A percentile compares a stretch with the other conserved stretches of the same genome.
Evolutionary conservation across 768 basidiomycete species (phyloP).

Genomic region (Serendipita sp.): DNA sequence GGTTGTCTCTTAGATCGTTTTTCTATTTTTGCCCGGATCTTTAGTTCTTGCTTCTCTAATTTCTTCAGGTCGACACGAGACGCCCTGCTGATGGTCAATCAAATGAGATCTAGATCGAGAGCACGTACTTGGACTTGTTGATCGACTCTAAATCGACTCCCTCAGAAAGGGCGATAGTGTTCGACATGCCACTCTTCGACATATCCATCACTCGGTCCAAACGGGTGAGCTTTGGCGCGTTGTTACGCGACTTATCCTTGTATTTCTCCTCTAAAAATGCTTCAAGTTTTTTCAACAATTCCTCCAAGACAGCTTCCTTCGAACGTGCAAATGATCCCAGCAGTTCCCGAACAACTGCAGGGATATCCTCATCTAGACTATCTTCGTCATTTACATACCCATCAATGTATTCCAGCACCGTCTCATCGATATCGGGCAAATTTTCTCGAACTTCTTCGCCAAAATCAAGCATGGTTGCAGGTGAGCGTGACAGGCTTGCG

Average conservation of each 20-base stretch:
- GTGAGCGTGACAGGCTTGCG: background rate
- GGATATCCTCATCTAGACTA: constrained; percentile 4
- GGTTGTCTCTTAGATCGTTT: constrained; percentile 71
- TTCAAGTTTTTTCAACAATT: background rate
- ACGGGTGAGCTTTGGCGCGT: constrained; percentile 10
- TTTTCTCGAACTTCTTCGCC: constrained; percentile 8
- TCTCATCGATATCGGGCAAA: constrained; percentile 10
- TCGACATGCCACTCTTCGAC: constrained; percentile 65
- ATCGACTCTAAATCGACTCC: constrained; percentile 83
- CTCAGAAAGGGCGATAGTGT: constrained; percentile 59
- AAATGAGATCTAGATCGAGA: constrained; percentile 6
- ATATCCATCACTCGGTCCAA: constrained; percentile 80
- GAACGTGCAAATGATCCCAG: background rate
- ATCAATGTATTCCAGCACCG: background rate
- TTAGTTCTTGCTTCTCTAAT: constrained; percentile 92
- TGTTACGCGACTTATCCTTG: constrained; percentile 4
- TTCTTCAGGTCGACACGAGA: constrained; percentile 90
- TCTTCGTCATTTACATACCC: constrained; percentile 3
- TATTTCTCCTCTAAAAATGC: background rate
- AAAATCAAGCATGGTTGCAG: background rate
- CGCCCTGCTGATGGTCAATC: constrained; percentile 31
- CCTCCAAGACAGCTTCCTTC: background rate
- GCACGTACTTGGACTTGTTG: constrained; percentile 75
- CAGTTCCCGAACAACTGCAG: background rate
- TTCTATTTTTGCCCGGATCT: constrained; percentile 93